Conservation (phyloP, 352 stramenopile genomes). For the Globisporangium spinosum region DNA sequence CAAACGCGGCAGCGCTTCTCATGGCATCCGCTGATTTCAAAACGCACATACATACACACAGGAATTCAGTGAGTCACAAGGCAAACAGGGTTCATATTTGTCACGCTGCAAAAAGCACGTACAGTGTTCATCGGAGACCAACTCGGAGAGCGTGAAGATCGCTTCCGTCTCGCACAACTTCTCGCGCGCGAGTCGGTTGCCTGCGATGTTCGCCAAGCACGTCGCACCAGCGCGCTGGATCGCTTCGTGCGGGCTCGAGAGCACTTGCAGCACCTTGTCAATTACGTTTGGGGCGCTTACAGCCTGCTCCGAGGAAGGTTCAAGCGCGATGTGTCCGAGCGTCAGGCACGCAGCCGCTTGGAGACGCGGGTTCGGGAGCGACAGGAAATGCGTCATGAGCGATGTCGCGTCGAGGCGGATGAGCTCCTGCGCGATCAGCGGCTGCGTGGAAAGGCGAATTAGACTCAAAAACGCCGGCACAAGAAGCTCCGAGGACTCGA, state of each 20-base stretch:
- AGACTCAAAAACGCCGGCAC: slow-evolving; percentile 61
- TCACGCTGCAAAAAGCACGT: slow-evolving; percentile 1
- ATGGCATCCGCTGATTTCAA: slow-evolving; percentile 37
- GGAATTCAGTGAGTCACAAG: slow-evolving; percentile 12
- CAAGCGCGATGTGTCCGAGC: slow-evolving; percentile 63
- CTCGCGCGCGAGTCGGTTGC: slow-evolving; percentile 30
- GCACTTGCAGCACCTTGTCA: slow-evolving; percentile 35
- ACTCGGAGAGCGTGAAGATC: slow-evolving; percentile 35
- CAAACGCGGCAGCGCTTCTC: slow-evolving; percentile 56
- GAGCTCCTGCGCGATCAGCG: slow-evolving; percentile 53
- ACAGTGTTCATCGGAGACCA: slow-evolving; percentile 54
- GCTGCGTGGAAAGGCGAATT: slow-evolving; percentile 53
- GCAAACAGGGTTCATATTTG: background rate
- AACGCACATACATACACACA: background rate
- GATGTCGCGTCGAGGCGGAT: slow-evolving; percentile 39
- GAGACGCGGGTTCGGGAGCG: slow-evolving; percentile 46
- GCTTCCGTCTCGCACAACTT: slow-evolving; percentile 46
- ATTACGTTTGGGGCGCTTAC: slow-evolving; percentile 39
- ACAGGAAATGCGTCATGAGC: slow-evolving; percentile 43
- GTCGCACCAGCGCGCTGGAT: slow-evolving; percentile 54
- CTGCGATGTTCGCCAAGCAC: slow-evolving; percentile 56
- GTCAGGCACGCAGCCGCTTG: slow-evolving; percentile 57
- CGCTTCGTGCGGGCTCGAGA: slow-evolving; percentile 51
- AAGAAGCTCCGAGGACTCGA: slow-evolving; percentile 44
- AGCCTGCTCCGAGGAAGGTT: slow-evolving; percentile 23